Conservation (phyloP, 257 asterid species). For the Rubia yunnanensis region DNA sequence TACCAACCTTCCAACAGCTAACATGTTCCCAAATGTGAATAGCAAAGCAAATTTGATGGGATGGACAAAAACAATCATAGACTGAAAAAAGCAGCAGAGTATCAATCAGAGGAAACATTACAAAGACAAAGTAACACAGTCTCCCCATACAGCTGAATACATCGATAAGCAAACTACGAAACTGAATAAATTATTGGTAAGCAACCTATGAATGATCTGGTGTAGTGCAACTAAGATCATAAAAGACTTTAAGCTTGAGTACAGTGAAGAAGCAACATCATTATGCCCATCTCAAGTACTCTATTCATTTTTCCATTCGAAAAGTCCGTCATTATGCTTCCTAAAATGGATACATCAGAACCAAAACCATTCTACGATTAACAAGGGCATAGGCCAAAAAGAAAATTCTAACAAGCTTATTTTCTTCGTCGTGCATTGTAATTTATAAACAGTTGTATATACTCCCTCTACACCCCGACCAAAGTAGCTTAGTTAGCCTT, state of each 20-base stretch:
- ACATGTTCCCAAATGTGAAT: conserved; percentile 78
- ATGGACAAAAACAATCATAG: conserved; percentile 60
- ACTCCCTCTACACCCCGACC: not conserved
- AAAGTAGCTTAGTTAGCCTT: not conserved
- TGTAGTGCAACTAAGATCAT: not conserved
- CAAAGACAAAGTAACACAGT: not conserved
- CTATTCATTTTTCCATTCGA: not conserved
- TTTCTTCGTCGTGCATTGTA: no score
- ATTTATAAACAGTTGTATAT: no score
- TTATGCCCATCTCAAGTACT: not conserved
- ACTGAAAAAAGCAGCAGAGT: conserved; percentile 38
- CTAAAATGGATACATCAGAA: not conserved
- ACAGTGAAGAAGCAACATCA: not conserved
- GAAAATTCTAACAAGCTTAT: not conserved
- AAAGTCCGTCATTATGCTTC: not conserved
- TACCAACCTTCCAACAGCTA: conserved; percentile 84
- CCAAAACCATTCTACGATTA: not conserved
- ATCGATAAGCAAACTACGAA: not conserved
- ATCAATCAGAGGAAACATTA: not conserved
- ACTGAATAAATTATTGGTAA: no score
- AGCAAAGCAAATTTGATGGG: conserved; percentile 86
- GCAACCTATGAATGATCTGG: no score
- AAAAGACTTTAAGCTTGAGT: not conserved
- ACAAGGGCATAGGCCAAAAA: no score
- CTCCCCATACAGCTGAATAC: not conserved